A percentile compares a stretch with the other conserved stretches of the same genome.
Conservation (phyloP, 2,329 filamentous ascomycete species). For the Alternaria ethzedia region DNA sequence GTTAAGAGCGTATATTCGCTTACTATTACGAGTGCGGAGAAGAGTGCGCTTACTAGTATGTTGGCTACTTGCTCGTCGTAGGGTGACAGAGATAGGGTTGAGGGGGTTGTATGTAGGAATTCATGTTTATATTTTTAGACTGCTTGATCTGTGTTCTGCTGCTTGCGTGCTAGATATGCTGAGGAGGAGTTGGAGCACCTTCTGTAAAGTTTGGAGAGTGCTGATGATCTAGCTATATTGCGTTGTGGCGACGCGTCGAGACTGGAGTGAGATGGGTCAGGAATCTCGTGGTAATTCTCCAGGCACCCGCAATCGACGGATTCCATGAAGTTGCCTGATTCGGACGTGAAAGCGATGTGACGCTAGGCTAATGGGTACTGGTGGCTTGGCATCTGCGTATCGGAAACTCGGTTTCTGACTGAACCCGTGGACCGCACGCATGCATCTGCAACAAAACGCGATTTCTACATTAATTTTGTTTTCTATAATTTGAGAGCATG, state of each 20-base stretch:
- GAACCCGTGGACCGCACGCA: no score
- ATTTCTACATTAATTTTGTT: background rate
- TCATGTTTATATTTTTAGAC: background rate
- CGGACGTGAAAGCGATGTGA: fast-evolving
- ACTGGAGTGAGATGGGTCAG: background rate
- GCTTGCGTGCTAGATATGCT: background rate
- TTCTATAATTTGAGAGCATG: background rate
- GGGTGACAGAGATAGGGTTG: no score
- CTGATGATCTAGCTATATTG: background rate
- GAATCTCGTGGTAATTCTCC: background rate
- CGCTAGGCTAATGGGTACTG: background rate
- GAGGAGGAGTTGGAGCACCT: background rate
- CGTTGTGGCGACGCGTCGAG: background rate
- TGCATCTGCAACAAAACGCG: background rate
- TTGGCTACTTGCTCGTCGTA: slow-evolving; percentile 64
- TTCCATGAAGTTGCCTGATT: background rate
- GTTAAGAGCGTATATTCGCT: slow-evolving; percentile 77
- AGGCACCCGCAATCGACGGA: background rate
- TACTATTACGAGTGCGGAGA: slow-evolving; percentile 74
- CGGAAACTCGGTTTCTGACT: no score
- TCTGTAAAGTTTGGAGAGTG: background rate
- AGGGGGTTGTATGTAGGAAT: background rate
- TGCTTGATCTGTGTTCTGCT: background rate
- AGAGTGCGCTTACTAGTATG: slow-evolving; percentile 70
- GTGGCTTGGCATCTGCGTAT: background rate